A percentile compares a stretch with the other conserved stretches of the same genome.
These are phyloP conservation scores for Phytophthora tentaculata DNA, from an alignment of 352 stramenopile species.

Conservation along the genomic window DNA sequence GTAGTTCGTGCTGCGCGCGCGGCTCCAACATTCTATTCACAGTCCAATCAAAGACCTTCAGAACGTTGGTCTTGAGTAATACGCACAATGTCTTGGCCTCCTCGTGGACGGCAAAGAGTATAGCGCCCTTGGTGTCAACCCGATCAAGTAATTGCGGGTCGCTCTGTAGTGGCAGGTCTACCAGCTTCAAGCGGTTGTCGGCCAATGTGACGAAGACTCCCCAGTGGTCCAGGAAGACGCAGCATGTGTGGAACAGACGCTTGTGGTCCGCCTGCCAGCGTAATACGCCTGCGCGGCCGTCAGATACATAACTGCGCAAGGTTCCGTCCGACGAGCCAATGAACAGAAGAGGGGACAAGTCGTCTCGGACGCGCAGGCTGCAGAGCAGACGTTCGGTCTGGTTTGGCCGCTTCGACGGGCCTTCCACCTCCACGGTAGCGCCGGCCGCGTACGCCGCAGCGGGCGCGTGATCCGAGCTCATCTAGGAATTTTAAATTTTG, in stretches of 20 bases:
- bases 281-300: slow-evolving; percentile 34
- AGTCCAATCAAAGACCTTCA: slow-evolving; percentile 83
- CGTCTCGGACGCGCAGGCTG: slow-evolving; percentile 43
- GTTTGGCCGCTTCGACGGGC: slow-evolving; percentile 56
- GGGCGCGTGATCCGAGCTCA: slow-evolving; percentile 8
- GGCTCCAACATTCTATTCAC: slow-evolving; percentile 54
- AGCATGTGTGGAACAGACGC: slow-evolving; percentile 59
- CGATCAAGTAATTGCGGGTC: slow-evolving; percentile 52
- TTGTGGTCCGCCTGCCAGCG: slow-evolving; percentile 68
- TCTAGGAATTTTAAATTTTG: neutral
- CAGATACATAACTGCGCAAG: slow-evolving; percentile 65
- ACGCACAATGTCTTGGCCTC: slow-evolving; percentile 53
- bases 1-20: slow-evolving; percentile 65
- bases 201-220: slow-evolving; percentile 65
- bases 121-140: slow-evolving; percentile 69
- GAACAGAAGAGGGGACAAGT: slow-evolving; percentile 59
- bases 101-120: slow-evolving; percentile 65
- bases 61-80: slow-evolving; percentile 64
- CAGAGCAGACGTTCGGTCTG: slow-evolving; percentile 57
- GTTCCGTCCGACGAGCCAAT: slow-evolving; percentile 61
- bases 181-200: slow-evolving; percentile 65
- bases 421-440: slow-evolving; percentile 58
- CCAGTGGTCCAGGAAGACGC: slow-evolving; percentile 71
- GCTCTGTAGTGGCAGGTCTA: slow-evolving; percentile 63
- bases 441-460: slow-evolving; percentile 47